Percentiles rank a stretch among this genome's conserved stretches.
These are phyloP conservation scores for Diversispora eburnea DNA, from an alignment of 192 early-diverging fungal genomes.

Conservation along the genomic window DNA sequence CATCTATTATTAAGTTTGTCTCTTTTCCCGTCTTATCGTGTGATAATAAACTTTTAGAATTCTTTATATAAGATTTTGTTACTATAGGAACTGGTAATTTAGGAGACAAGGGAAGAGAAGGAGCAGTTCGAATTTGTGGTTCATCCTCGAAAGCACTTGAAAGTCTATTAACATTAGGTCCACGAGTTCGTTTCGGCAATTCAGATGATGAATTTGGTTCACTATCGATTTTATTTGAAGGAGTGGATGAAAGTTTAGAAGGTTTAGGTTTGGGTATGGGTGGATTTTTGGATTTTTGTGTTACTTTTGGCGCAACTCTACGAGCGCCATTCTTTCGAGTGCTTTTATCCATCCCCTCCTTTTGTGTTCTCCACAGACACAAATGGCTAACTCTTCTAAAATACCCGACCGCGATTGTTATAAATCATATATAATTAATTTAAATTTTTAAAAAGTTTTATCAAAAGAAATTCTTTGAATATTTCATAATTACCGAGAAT, in stretches of 20 bases:
- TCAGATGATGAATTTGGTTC: conserved; percentile 6
- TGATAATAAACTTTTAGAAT: not conserved
- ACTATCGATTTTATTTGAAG: conserved; percentile 7
- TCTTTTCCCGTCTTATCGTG: not conserved
- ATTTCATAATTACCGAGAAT: no score
- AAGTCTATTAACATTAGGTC: conserved; percentile 26
- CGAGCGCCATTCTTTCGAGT: not conserved
- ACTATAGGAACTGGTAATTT: not conserved
- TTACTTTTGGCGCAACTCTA: not conserved
- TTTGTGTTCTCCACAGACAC: not conserved
- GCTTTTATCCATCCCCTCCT: not conserved
- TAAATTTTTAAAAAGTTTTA: no score
- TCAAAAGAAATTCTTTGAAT: no score
- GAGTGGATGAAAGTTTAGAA: not conserved
- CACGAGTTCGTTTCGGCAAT: not conserved
- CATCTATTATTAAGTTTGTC: conserved; percentile 8
- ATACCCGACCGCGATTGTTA: no score
- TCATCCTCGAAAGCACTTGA: conserved; percentile 24
- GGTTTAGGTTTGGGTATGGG: conserved; percentile 20
- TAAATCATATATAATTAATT: no score
- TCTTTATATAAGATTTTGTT: not conserved
- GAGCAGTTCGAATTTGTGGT: not conserved
- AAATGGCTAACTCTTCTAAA: no score
- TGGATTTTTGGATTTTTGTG: conserved; percentile 8
- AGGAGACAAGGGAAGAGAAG: conserved; percentile 9